Evolutionary conservation across 495 filamentous ascomycete genomes (phyloP).

Genomic region (Podospora pseudopauciseta): DNA sequence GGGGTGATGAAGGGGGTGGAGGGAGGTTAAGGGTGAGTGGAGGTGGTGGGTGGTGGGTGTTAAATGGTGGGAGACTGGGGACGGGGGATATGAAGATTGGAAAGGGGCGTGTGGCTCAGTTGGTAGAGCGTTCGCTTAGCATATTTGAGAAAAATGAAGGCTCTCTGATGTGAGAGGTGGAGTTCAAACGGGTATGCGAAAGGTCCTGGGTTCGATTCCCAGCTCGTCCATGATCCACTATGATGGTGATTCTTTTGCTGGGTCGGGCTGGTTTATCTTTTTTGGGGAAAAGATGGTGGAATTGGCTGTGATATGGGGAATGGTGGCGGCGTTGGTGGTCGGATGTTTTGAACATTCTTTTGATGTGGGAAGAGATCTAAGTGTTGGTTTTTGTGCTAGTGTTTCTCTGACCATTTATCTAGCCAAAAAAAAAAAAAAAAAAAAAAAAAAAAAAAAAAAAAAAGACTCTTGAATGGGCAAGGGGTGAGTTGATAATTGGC

Average conservation of each 20-base stretch:
- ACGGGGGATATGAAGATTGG: not conserved
- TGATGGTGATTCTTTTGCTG: not conserved
- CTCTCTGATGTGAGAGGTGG: not conserved
- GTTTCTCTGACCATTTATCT: no score
- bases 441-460: no score
- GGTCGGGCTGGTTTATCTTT: not conserved
- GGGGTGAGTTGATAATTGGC: no score
- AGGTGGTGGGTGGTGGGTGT: not conserved
- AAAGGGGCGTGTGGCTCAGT: conserved; percentile 21
- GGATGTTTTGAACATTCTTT: no score
- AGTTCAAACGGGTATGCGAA: conserved; percentile 10
- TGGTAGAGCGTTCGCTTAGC: conserved; percentile 23
- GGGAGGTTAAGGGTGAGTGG: no score
- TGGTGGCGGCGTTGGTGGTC: not conserved
- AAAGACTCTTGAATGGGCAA: no score
- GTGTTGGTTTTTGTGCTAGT: no score
- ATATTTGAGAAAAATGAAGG: not conserved
- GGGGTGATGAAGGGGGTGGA: no score
- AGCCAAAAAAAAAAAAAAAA: no score
- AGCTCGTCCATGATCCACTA: conserved; percentile 14
- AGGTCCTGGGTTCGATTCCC: conserved; percentile 22
- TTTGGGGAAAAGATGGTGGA: not conserved
- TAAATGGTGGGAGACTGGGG: not conserved
- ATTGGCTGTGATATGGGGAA: not conserved
- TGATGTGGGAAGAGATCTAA: no score